Percentiles rank a stretch among this genome's conserved stretches.
phyloP scores from a whole-genome alignment of 306 rosid species.

The Trichosanthes truncata region DNA sequence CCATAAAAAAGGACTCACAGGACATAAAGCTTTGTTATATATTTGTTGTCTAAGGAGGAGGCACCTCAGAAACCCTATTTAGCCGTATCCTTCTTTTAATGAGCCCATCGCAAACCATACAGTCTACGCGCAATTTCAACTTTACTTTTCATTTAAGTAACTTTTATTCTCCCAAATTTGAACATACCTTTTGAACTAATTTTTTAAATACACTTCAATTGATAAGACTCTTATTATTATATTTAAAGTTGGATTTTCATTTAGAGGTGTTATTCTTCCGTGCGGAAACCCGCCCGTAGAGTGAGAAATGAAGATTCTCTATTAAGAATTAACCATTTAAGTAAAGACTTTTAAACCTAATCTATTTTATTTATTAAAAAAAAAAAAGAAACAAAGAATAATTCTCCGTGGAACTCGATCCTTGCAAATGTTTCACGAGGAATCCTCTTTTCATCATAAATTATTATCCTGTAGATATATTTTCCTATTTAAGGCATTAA shows the following conservation, averaged over 20 bases:
- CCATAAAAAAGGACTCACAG: background rate
- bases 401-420: too few species aligned
- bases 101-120: background rate
- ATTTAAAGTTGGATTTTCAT: too few species aligned
- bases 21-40: background rate
- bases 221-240: background rate
- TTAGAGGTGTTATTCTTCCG: too few species aligned
- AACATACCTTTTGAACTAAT: background rate
- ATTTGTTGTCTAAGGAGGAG: background rate
- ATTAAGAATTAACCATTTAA: too few species aligned
- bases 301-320: too few species aligned
- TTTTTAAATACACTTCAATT: too few species aligned
- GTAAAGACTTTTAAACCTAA: too few species aligned
- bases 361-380: too few species aligned
- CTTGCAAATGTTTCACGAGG: too few species aligned
- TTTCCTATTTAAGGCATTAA: background rate
- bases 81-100: background rate
- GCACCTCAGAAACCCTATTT: too few species aligned
- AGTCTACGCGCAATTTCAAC: background rate
- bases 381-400: too few species aligned
- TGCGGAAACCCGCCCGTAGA: too few species aligned
- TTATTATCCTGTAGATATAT: background rate
- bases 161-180: background rate
- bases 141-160: background rate
- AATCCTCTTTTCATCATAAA: background rate